phyloP scores from a whole-genome alignment of 345 rosid genomes.

The Reutealis trisperma region DNA sequence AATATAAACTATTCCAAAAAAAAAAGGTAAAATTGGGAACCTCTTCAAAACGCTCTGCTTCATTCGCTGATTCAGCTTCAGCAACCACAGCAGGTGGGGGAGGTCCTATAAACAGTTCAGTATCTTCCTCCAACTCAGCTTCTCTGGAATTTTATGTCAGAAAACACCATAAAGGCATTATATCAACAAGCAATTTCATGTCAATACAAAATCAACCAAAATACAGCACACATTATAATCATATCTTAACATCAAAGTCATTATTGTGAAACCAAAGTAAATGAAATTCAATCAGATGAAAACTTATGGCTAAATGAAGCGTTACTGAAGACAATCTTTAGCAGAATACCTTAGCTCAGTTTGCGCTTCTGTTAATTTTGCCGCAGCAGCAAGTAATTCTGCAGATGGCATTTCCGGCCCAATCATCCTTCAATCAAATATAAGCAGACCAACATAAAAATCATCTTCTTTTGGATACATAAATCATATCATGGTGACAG shows the following conservation, averaged over 20 bases:
- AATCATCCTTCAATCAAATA: slow-evolving; percentile 55
- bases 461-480: not conserved
- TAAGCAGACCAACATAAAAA: slow-evolving; percentile 12
- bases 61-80: slow-evolving; percentile 85
- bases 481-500: not conserved
- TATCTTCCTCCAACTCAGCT: slow-evolving; percentile 82
- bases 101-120: slow-evolving; percentile 79
- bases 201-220: not conserved
- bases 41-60: slow-evolving; percentile 98
- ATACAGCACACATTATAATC: not conserved
- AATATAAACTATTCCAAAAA: not conserved
- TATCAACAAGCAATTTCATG: slow-evolving; percentile 3
- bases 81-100: slow-evolving; percentile 90
- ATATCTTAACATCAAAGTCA: not conserved
- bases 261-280: not conserved
- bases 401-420: slow-evolving; percentile 98
- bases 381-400: slow-evolving; percentile 89
- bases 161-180: slow-evolving; percentile 10
- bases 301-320: slow-evolving; percentile 4
- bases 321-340: not conserved
- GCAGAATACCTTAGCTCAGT: slow-evolving; percentile 67
- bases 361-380: slow-evolving; percentile 92
- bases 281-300: slow-evolving; percentile 4
- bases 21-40: slow-evolving; percentile 37
- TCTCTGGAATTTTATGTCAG: slow-evolving; percentile 49